Conservation (phyloP, 176 grass and related monocot species). For the Eragrostis nindensis region DNA sequence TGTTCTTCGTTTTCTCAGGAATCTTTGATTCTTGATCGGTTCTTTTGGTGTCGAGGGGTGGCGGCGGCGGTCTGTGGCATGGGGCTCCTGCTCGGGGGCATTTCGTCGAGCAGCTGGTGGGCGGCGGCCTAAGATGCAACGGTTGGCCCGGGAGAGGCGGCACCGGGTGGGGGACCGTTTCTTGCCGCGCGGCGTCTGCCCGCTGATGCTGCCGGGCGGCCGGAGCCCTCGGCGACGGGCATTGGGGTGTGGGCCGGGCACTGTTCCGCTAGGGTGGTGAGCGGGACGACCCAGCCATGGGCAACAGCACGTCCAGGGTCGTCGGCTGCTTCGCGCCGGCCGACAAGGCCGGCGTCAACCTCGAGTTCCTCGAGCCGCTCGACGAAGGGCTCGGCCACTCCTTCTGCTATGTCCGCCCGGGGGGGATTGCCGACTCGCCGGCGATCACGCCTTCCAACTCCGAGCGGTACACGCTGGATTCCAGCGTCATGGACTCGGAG, state of each 20-base stretch:
- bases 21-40: conserved; percentile 27
- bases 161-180: conserved; percentile 47
- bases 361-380: conserved; percentile 80
- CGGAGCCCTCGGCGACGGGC: conserved; percentile 49
- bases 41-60: conserved; percentile 9
- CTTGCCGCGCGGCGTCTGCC: conserved; percentile 51
- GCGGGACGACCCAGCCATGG: conserved; percentile 47
- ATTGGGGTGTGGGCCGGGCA: conserved; percentile 46
- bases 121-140: conserved; percentile 62
- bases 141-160: conserved; percentile 38
- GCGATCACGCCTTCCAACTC: conserved; percentile 83
- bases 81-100: conserved; percentile 38
- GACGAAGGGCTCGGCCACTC: conserved; percentile 92
- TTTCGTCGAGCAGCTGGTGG: conserved; percentile 48
- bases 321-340: conserved; percentile 85
- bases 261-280: conserved; percentile 35
- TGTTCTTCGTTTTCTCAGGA: not conserved
- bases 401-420: conserved; percentile 87
- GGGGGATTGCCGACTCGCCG: conserved; percentile 58
- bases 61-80: not conserved
- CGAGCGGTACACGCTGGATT: conserved; percentile 84
- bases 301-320: conserved; percentile 86
- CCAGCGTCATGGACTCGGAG: conserved; percentile 76
- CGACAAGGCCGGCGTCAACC: conserved; percentile 63
- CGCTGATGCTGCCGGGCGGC: conserved; percentile 57